Conservation (phyloP, 2,329 filamentous ascomycete genomes). For the Claviceps africana region DNA sequence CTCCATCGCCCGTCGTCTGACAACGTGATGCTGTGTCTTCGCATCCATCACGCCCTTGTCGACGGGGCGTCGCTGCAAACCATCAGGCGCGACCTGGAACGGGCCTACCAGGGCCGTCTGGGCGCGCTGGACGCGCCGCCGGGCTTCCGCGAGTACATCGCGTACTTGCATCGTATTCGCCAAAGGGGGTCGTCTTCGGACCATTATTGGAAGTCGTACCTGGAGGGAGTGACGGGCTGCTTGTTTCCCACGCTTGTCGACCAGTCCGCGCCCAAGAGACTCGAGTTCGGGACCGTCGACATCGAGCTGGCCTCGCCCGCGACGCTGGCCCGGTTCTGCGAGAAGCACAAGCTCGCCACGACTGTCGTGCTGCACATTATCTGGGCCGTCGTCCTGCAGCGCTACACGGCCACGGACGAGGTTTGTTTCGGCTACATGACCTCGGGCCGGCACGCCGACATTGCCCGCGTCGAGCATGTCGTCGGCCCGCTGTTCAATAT, state of each 20-base stretch:
- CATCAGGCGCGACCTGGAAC: constrained; percentile 2
- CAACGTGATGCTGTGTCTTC: constrained; percentile 13
- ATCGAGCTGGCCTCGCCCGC: not conserved
- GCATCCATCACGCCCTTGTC: constrained; percentile 20
- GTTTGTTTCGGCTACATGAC: constrained; percentile 41
- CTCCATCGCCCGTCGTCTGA: not conserved
- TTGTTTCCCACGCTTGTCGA: not conserved
- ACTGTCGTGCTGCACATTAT: constrained; percentile 35
- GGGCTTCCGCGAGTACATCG: not conserved
- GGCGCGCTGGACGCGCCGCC: not conserved
- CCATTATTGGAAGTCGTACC: constrained; percentile 4
- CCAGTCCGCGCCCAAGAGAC: not conserved
- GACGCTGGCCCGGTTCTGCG: constrained; percentile 18
- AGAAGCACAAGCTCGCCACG: constrained; percentile 26
- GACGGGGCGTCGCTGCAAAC: constrained; percentile 17
- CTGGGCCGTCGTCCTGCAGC: constrained; percentile 36
- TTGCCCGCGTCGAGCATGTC: constrained; percentile 31
- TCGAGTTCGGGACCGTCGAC: not conserved
- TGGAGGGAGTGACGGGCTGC: not conserved
- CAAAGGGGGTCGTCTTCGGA: too few species aligned
- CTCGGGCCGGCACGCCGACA: constrained; percentile 36
- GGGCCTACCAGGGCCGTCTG: not conserved
- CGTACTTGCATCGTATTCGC: not conserved
- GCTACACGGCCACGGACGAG: constrained; percentile 30
- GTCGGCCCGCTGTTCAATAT: constrained; percentile 42